These are phyloP conservation scores for Scleromitrula shiraiana DNA, from an alignment of 2,329 filamentous ascomycete genomes.

Conservation along the genomic window DNA sequence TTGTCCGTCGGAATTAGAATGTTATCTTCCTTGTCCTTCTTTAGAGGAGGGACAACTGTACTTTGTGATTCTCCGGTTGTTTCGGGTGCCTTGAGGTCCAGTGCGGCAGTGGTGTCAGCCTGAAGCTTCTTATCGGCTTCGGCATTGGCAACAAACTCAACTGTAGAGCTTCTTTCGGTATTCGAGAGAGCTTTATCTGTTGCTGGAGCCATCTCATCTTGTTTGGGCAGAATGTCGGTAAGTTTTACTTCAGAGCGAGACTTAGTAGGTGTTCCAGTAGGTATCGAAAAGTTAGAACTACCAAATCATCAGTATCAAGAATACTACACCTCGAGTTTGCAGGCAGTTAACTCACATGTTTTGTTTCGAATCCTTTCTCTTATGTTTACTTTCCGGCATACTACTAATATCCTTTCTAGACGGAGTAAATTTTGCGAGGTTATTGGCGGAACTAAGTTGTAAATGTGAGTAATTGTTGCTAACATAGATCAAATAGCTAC, in stretches of 20 bases:
- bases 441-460: background rate
- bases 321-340: background rate
- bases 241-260: background rate
- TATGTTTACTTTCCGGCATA: background rate
- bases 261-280: background rate
- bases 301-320: background rate
- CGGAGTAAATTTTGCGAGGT: background rate
- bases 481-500: background rate
- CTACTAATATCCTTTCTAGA: background rate
- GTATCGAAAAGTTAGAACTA: constrained; percentile 6
- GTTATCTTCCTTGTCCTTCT: background rate
- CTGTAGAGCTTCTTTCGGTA: background rate
- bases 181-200: background rate
- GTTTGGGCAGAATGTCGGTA: background rate
- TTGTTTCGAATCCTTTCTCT: constrained; percentile 5
- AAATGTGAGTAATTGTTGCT: background rate
- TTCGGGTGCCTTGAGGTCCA: no score
- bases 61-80: no score
- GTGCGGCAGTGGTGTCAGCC: background rate
- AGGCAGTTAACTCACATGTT: constrained; percentile 8
- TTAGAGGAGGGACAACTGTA: no score
- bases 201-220: background rate
- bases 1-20: background rate
- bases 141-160: no score
- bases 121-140: background rate